phyloP scores from a whole-genome alignment of 1,139 yeast genomes.

The Wickerhamiella pararugosa region DNA sequence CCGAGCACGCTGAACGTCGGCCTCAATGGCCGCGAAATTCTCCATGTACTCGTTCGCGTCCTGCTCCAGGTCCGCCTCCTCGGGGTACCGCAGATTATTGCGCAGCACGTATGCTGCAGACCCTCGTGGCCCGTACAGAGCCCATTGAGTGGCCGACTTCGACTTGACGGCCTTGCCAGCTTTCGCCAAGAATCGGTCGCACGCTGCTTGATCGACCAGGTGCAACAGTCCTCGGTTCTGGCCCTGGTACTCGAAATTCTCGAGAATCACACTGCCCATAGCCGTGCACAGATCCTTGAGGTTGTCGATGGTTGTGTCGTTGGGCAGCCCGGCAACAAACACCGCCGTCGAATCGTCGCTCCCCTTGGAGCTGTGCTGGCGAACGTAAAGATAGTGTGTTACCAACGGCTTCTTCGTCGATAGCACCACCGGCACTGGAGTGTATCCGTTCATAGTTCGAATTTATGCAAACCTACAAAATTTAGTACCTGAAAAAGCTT shows the following conservation, averaged over 20 bases:
- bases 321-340: conserved; percentile 67
- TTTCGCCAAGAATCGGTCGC: conserved; percentile 48
- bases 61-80: conserved; percentile 33
- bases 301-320: conserved; percentile 37
- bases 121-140: conserved; percentile 27
- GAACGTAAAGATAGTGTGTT: conserved; percentile 2
- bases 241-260: conserved; percentile 28
- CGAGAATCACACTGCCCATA: conserved; percentile 46
- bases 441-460: conserved; percentile 9
- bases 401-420: conserved; percentile 3
- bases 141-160: conserved; percentile 15
- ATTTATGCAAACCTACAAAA: conserved; percentile 18
- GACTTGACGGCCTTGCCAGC: conserved; percentile 34
- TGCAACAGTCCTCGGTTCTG: conserved; percentile 43
- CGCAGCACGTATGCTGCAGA: conserved; percentile 18
- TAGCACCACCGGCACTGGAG: conserved; percentile 3
- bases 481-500: no score
- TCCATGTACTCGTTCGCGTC: conserved; percentile 45
- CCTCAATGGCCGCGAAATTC: conserved; percentile 60
- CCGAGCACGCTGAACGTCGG: conserved; percentile 28
- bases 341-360: conserved; percentile 27
- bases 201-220: conserved; percentile 62
- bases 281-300: conserved; percentile 45
- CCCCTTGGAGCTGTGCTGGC: conserved; percentile 5
- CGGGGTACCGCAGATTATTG: conserved; percentile 27